Conservation (phyloP, 2,329 filamentous ascomycete species). For the Zymoseptoria crescenta region DNA sequence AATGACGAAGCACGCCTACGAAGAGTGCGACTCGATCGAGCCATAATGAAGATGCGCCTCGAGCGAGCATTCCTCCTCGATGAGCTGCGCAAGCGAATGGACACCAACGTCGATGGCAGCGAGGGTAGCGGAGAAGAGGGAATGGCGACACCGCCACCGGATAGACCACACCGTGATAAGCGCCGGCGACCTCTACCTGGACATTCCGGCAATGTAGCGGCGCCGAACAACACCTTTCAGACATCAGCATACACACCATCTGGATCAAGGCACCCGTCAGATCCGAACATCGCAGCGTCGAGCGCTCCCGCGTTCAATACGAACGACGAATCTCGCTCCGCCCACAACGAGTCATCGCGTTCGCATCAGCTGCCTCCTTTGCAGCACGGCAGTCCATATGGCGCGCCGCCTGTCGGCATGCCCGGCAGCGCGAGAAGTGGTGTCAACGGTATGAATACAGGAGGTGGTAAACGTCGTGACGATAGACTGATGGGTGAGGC, state of each 20-base stretch:
- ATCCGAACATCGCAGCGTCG: background rate
- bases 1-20: conserved; percentile 78
- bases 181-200: conserved; percentile 10
- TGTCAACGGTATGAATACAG: conserved; percentile 4
- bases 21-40: conserved; percentile 70
- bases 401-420: conserved; percentile 11
- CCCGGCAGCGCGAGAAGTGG: conserved; percentile 8
- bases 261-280: conserved; percentile 1
- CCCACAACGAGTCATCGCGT: background rate
- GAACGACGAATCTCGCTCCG: conserved; percentile 4
- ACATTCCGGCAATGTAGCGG: background rate
- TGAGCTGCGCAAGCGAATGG: conserved; percentile 41
- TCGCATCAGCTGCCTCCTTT: conserved; percentile 8
- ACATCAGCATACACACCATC: conserved; percentile 6
- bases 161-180: conserved; percentile 27
- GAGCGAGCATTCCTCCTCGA: conserved; percentile 60
- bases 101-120: conserved; percentile 38
- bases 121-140: conserved; percentile 28
- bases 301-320: background rate
- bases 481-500: conserved; percentile 1
- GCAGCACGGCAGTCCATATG: conserved; percentile 16
- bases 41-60: conserved; percentile 84
- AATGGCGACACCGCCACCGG: conserved; percentile 24
- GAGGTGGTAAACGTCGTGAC: conserved; percentile 1
- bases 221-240: conserved; percentile 12